These are phyloP conservation scores for Linum tenue DNA, from an alignment of 345 rosid genomes.

Conservation along the genomic window DNA sequence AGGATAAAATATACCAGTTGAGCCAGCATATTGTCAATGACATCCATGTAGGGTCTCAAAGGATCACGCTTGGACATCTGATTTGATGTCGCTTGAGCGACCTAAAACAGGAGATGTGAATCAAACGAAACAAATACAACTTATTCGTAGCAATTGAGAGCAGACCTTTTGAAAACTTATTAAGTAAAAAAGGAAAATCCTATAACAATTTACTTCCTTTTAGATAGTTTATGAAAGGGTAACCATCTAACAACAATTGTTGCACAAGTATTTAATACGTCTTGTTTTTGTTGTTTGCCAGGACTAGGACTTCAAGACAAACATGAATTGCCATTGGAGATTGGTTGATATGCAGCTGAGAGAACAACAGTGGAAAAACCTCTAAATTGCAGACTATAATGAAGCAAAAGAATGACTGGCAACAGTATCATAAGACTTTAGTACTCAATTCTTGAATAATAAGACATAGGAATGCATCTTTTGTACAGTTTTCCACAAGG, in stretches of 20 bases:
- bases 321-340: neutral
- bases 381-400: neutral
- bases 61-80: constrained; percentile 99
- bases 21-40: constrained; percentile 77
- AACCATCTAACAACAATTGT: neutral
- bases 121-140: neutral
- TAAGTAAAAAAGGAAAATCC: neutral
- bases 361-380: neutral
- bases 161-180: neutral
- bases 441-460: neutral
- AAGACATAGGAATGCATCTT: neutral
- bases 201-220: neutral
- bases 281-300: neutral
- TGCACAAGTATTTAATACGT: neutral
- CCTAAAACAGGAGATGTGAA: constrained; percentile 37
- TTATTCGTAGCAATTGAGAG: neutral
- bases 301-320: neutral
- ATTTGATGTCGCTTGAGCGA: constrained; percentile 97
- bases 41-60: constrained; percentile 91
- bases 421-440: neutral
- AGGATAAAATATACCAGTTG: constrained; percentile 53
- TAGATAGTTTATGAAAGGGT: neutral
- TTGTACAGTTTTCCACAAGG: no score
- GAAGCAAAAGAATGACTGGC: neutral
- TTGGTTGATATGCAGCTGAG: neutral